Evolutionary conservation across 495 filamentous ascomycete genomes (phyloP).

Genomic region (Diplogelasinospora grovesii): DNA sequence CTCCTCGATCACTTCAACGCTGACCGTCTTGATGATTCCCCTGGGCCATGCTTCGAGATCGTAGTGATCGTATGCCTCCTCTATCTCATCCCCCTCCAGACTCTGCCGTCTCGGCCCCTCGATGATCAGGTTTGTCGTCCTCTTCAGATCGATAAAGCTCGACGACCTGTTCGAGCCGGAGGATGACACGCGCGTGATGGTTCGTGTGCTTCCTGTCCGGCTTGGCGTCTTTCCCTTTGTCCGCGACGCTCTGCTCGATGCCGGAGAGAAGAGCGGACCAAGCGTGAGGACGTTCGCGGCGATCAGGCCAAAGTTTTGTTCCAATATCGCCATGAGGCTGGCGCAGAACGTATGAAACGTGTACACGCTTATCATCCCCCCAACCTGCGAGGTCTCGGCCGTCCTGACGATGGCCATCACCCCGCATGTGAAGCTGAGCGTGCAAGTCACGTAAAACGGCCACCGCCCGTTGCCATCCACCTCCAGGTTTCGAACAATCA

Average conservation of each 20-base stretch:
- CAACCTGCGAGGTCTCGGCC: constrained; percentile 23
- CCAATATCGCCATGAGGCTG: constrained; percentile 29
- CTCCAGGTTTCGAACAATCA: constrained; percentile 24
- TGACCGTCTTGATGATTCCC: constrained; percentile 36
- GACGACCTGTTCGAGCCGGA: not conserved
- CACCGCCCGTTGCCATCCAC: constrained; percentile 19
- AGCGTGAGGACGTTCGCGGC: constrained; percentile 29
- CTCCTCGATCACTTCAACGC: constrained; percentile 33
- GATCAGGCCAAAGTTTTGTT: constrained; percentile 32
- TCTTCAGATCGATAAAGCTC: constrained; percentile 15
- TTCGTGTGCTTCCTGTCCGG: no score
- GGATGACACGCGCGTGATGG: no score
- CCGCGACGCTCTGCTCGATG: no score
- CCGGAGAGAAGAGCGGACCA: constrained; percentile 24
- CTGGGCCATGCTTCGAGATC: constrained; percentile 21
- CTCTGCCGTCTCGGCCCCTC: constrained; percentile 13
- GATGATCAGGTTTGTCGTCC: constrained; percentile 18
- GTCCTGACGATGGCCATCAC: constrained; percentile 28
- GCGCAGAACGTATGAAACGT: constrained; percentile 23
- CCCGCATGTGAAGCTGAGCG: constrained; percentile 22
- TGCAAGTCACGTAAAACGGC: constrained; percentile 26
- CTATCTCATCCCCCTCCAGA: constrained; percentile 5
- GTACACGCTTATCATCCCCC: constrained; percentile 14
- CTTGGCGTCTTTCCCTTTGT: no score
- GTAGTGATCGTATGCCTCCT: constrained; percentile 5